Conservation (phyloP, 768 basidiomycete genomes). For the Pulveroboletus sp. region DNA sequence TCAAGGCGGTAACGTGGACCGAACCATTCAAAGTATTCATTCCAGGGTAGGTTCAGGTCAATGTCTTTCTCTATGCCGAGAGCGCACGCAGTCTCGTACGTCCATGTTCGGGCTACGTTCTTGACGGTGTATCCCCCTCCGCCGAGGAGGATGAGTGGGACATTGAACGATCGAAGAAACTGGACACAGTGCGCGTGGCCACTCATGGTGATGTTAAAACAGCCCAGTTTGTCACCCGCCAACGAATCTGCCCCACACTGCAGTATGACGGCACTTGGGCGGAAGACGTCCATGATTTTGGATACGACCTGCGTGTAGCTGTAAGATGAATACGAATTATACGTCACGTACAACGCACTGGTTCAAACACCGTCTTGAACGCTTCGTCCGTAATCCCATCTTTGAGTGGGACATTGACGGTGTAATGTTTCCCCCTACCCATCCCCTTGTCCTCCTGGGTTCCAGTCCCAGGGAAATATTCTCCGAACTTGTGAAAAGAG, state of each 20-base stretch:
- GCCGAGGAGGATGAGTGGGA: conserved; percentile 88
- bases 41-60: conserved; percentile 77
- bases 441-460: conserved; percentile 82
- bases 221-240: conserved; percentile 91
- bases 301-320: conserved; percentile 57
- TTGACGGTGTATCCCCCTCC: conserved; percentile 97
- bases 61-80: conserved; percentile 79
- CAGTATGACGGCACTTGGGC: conserved; percentile 81
- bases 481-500: conserved; percentile 96
- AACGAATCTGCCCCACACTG: conserved; percentile 97
- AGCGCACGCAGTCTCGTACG: conserved; percentile 94
- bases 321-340: not conserved
- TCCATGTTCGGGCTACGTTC: conserved; percentile 93
- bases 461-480: conserved; percentile 71
- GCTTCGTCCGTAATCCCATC: conserved; percentile 93
- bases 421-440: conserved; percentile 79
- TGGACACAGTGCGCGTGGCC: conserved; percentile 91
- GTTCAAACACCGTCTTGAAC: conserved; percentile 86
- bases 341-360: conserved; percentile 46
- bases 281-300: conserved; percentile 81
- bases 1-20: conserved; percentile 93
- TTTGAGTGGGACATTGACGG: conserved; percentile 89
- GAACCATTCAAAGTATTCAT: conserved; percentile 95
- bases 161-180: conserved; percentile 74
- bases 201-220: conserved; percentile 93